Base-by-base conservation (phyloP, 176 grass and related monocot genomes). In the Rhynchospora pubera region DNA sequence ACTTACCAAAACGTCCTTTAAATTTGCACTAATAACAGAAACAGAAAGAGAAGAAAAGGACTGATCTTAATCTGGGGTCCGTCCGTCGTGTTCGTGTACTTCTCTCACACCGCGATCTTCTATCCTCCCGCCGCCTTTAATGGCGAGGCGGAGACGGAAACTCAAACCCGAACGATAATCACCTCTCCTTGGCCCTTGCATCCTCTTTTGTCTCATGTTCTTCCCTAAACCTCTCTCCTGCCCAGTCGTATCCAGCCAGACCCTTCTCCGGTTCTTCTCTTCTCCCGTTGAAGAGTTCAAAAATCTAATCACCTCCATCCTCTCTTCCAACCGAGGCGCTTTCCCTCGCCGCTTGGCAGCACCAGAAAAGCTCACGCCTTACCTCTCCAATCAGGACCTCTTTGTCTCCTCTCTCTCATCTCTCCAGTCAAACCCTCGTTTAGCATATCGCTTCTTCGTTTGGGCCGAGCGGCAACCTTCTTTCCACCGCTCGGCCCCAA, bases 401-500 rank as follows among this genome's bases (percentile, higher is more conserved):
- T 81, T 84, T 57, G 64, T 80, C 55, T 79, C 77, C 46, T 72
- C 87, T 22, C 83, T 85, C 63, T 26, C 59, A 19, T 89, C 62
- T 66, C 79, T 82, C 60, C 52, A 59, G 24, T 78, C 50, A 51
- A 58, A 51, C 76, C 92, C 92, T 13, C 62, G 67, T 55, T 82
- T 91, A 51, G 92, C 89, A 65, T 84, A 84, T 67, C 82, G 84
- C 65, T 89, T 97, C 50, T 93, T 97, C 79, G 68, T 91, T 78
- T 97, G 91, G 94, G 94, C 94, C 62, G 91, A 97, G 85, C 48
- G 43, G 18, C 91, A 93, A 74, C 44, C 86, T 68, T 68, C 62
- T 26, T 97, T 93, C 79, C 86, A 86, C 5, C 87, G 61, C 84
- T 87, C 87, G 67, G 84, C 85, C 9, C 69, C 73, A n/a, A 87